Evolutionary conservation across 176 grass and related monocot genomes (phyloP).

Genomic region (Oropetium thomaeum): DNA sequence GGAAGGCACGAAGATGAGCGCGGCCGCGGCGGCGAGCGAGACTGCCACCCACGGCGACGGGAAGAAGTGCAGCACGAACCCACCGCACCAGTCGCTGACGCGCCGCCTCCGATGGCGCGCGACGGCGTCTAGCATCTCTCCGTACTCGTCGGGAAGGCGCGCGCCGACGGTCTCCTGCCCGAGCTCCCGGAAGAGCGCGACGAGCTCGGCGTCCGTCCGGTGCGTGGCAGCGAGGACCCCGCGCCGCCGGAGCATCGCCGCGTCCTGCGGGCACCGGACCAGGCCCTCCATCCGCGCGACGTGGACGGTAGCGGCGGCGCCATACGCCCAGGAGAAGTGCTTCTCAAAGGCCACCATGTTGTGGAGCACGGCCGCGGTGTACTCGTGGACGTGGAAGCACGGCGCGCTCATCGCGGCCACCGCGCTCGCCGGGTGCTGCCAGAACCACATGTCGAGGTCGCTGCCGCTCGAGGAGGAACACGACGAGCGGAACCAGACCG

Average conservation of each 20-base stretch:
- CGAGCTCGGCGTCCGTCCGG: slow-evolving; percentile 21
- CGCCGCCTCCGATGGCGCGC: neutral
- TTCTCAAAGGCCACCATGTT: slow-evolving; percentile 52
- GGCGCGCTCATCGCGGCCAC: slow-evolving; percentile 44
- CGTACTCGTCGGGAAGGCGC: slow-evolving; percentile 32
- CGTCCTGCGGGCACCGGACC: slow-evolving; percentile 27
- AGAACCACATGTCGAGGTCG: slow-evolving; percentile 44
- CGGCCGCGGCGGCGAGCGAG: slow-evolving; percentile 22
- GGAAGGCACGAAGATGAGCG: slow-evolving; percentile 37
- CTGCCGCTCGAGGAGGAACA: too few relatives aligned
- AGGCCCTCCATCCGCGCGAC: slow-evolving; percentile 41
- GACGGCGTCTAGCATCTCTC: slow-evolving; percentile 4
- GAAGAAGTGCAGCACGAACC: slow-evolving; percentile 46
- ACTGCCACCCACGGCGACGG: slow-evolving; percentile 52
- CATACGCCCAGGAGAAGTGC: slow-evolving; percentile 31
- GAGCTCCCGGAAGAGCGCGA: slow-evolving; percentile 36
- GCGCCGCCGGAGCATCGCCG: slow-evolving; percentile 34
- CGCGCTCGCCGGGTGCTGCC: slow-evolving; percentile 15
- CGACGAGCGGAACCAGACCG: slow-evolving; percentile 47
- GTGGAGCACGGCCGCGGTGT: slow-evolving; percentile 36
- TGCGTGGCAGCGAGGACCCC: slow-evolving; percentile 28
- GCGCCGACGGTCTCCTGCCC: slow-evolving; percentile 28
- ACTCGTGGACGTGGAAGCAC: slow-evolving; percentile 34
- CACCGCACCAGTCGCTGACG: slow-evolving; percentile 32
- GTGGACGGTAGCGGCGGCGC: slow-evolving; percentile 32